Evolutionary conservation across 305 asterid species (phyloP), one percentile per base, ranked within the genome.

Genomic region (Ajuga reptans): DNA sequence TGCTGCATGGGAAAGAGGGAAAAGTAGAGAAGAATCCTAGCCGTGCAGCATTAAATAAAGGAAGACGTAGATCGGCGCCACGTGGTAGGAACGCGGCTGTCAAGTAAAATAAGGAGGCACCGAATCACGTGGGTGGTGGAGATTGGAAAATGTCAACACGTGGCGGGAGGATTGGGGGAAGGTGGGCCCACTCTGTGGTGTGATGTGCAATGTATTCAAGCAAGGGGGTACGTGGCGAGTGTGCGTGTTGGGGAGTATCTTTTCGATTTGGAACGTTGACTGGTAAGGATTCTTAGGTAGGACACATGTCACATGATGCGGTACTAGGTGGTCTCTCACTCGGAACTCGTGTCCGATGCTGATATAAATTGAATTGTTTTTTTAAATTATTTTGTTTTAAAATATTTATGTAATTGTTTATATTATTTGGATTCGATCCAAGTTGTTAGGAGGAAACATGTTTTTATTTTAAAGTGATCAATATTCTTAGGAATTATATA

Each of bases 211-310:
- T 27, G 2, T 57, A 11, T 9, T 11, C 31, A 49, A 37, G 6
- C 27, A 1, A 1, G 42, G 4, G 64, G 75, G 21, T 16, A 72
- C 81, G 81, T 77, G 81, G 81, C 74, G 59, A 34, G 10, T 47
- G 0, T 12, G 41, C 57, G 21, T 55, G 72, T 0, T 0, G 18
- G 64, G 45, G 42, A 70, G 65, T 76, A 66, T 71, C 64, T 29
- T 8, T 39, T 9, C 9, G 78, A 74, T 75, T 64, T 69, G 68
- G 43, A 47, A 60, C 39, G 77, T 69, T 78, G 79, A 73, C 74
- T 2, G 15, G 6, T 64, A 1, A 16, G 56, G 71, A 57, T 49
- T 47, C 72, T n/a, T 0, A 18, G 2, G 42, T 9, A n/a, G 72
- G 72, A 66, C 77, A 70, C 82, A 71, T 78, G 79, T 54, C 29